Evolutionary conservation across 2,329 filamentous ascomycete species (phyloP).

Genomic region (Ramichloridium luteum): DNA sequence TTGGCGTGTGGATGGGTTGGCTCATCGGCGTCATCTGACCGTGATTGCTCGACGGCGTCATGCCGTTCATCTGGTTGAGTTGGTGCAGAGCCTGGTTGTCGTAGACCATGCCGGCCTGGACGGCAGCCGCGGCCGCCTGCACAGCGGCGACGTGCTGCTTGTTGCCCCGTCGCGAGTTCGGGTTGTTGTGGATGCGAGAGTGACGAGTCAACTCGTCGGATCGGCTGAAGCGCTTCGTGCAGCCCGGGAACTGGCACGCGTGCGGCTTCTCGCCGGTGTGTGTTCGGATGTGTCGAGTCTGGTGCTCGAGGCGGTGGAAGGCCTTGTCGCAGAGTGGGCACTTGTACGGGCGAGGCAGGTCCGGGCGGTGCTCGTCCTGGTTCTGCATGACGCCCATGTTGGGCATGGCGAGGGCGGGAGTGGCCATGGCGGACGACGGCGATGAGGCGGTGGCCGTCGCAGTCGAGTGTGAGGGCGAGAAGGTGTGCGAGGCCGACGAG

Average conservation of each 20-base stretch:
- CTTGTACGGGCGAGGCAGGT: constrained; percentile 94
- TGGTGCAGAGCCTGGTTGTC: constrained; percentile 44
- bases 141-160: constrained; percentile 58
- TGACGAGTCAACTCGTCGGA: constrained; percentile 95
- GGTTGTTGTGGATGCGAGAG: constrained; percentile 97
- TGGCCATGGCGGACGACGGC: constrained; percentile 23
- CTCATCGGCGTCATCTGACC: constrained; percentile 18
- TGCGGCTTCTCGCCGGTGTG: constrained; percentile 98
- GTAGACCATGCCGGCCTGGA: constrained; percentile 40
- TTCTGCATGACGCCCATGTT: constrained; percentile 47
- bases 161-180: constrained; percentile 87
- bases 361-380: constrained; percentile 56
- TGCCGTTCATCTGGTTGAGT: constrained; percentile 60
- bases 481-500: background rate
- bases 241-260: constrained; percentile 86
- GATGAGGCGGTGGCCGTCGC: background rate
- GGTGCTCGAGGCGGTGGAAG: constrained; percentile 94
- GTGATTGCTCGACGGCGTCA: constrained; percentile 16
- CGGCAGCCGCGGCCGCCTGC: constrained; percentile 42
- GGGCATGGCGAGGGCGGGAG: constrained; percentile 34
- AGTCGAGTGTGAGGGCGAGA: constrained; percentile 8
- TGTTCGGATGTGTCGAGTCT: constrained; percentile 82
- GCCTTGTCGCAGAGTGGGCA: constrained; percentile 97
- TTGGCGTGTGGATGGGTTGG: constrained; percentile 7
- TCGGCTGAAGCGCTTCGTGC: constrained; percentile 92